phyloP scores from a whole-genome alignment of 2,329 filamentous ascomycete genomes.

The Monosporascus sp. region DNA sequence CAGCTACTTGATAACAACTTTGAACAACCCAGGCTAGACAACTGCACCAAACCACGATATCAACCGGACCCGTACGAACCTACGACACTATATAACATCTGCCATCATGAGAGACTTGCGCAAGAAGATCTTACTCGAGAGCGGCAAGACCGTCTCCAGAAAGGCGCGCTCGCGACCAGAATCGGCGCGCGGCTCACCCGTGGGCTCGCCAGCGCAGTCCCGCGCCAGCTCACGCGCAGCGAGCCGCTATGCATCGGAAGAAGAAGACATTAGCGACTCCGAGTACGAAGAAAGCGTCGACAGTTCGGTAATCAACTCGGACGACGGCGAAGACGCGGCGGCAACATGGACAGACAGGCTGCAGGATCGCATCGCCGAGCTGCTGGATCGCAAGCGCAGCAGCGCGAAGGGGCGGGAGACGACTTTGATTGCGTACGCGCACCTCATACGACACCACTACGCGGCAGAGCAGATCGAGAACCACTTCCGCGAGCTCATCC shows the following conservation, averaged over 20 bases:
- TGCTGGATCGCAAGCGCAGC: slow-evolving; percentile 71
- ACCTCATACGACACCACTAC: slow-evolving; percentile 64
- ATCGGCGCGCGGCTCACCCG: slow-evolving; percentile 52
- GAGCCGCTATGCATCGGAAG: slow-evolving; percentile 60
- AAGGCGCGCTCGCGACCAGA: slow-evolving; percentile 58
- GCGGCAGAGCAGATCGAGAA: slow-evolving; percentile 56
- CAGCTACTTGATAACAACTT: slow-evolving; percentile 20
- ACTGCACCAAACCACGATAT: not conserved
- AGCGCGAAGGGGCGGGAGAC: slow-evolving; percentile 66
- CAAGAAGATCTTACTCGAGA: slow-evolving; percentile 64
- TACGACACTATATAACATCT: not conserved
- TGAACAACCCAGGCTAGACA: not conserved
- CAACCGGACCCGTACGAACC: not conserved
- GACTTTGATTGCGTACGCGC: slow-evolving; percentile 55
- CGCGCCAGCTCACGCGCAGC: slow-evolving; percentile 53
- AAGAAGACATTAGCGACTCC: slow-evolving; percentile 53
- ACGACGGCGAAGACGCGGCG: slow-evolving; percentile 57
- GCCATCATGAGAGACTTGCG: slow-evolving; percentile 55
- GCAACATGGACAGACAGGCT: slow-evolving; percentile 59
- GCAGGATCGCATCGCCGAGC: slow-evolving; percentile 61
- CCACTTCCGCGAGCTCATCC: slow-evolving; percentile 56
- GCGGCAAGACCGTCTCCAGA: slow-evolving; percentile 65
- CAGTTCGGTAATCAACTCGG: slow-evolving; percentile 49
- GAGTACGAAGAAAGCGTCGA: slow-evolving; percentile 46
- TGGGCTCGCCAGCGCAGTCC: slow-evolving; percentile 51